phyloP scores from a whole-genome alignment of 257 asterid genomes.

The Eustoma russellianum region DNA sequence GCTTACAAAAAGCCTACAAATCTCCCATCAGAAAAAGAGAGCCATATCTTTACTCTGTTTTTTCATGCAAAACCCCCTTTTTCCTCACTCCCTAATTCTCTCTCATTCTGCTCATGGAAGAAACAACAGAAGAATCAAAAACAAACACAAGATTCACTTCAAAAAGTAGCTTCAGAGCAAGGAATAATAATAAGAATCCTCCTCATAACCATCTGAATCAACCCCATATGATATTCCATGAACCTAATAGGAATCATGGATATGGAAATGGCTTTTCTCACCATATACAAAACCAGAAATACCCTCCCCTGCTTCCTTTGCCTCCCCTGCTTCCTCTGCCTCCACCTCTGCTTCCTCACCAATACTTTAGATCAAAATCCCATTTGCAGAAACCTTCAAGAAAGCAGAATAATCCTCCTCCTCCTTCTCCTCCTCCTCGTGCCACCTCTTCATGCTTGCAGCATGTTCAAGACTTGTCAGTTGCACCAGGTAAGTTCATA shows the following conservation, averaged over 20 bases:
- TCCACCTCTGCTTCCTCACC: slow-evolving; percentile 44
- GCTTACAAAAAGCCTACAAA: slow-evolving; percentile 24
- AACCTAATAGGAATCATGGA: slow-evolving; percentile 28
- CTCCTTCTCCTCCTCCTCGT: slow-evolving; percentile 19
- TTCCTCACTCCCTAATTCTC: slow-evolving; percentile 24
- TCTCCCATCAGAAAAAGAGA: slow-evolving; percentile 15
- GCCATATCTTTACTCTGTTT: slow-evolving; percentile 12
- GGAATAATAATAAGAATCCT: not conserved
- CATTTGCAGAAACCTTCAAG: slow-evolving; percentile 35
- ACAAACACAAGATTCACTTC: too few relatives aligned
- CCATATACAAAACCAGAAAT: slow-evolving; percentile 44
- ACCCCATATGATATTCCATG: slow-evolving; percentile 43
- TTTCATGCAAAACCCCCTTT: slow-evolving; percentile 55
- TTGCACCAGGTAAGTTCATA: slow-evolving; percentile 37
- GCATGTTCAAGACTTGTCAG: slow-evolving; percentile 35
- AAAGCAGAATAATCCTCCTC: slow-evolving; percentile 23
- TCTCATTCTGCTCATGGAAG: slow-evolving; percentile 44
- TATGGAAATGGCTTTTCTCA: slow-evolving; percentile 17
- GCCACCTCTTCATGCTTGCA: slow-evolving; percentile 50
- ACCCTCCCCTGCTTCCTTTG: slow-evolving; percentile 74
- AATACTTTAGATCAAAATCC: slow-evolving; percentile 42
- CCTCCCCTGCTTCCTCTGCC: slow-evolving; percentile 50
- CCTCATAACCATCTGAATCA: slow-evolving; percentile 33
- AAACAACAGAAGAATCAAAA: slow-evolving; percentile 39
- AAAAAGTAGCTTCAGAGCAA: slow-evolving; percentile 27